Evolutionary conservation across 345 rosid species (phyloP), one percentile per base, ranked within the genome.

Genomic region (Eucalyptus guilfoylei): DNA sequence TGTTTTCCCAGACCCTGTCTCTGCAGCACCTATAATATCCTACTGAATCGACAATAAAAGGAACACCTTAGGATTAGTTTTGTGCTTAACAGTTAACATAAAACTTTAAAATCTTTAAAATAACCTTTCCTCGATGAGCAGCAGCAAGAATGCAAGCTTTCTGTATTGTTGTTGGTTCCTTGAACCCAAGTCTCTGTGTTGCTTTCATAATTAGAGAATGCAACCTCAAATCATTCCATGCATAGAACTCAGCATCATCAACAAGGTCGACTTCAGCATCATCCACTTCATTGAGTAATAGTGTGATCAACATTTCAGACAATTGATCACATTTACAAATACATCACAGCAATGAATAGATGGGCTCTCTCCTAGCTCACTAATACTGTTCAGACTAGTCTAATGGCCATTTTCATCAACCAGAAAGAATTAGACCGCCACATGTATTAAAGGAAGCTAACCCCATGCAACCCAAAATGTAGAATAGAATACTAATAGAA

Each of bases 21-120:
- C 99, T 19, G 99, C 99, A 85, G 99, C 98, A 80, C 99, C 99
- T 88, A 96, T 89, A 81, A 98, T 97, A 95, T 98, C 99, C 99
- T 96, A 92, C 88, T 60, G 85, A 86, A 90, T 83, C 62, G 90
- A 91, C 13, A 76, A 67, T 89, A 17, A 81, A 86, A 45, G 28
- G 89, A 80, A 50, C 52, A 49, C 54, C 24, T 19, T 55, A 86
- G 37, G 88, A 42, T 21, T 87, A 86, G 89, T 64, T 47, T 24
- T 72, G 86, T 7, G 21, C 88, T 72, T 48, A 54, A 81, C 69
- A 34, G 32, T 26, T 42, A 45, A 80, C 52, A 40, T 21, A 24
- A 88, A 37, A 49, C 19, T 11, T 45, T 81, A 88, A 88, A 86
- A 64, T 28, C 80, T 62, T 92, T 80, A 49, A 80, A 89, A 95